A percentile compares a stretch with the other conserved stretches of the same genome.
phyloP scores from a whole-genome alignment of 1,284 basidiomycete genomes.

The Lignosus rhinocerotis region DNA sequence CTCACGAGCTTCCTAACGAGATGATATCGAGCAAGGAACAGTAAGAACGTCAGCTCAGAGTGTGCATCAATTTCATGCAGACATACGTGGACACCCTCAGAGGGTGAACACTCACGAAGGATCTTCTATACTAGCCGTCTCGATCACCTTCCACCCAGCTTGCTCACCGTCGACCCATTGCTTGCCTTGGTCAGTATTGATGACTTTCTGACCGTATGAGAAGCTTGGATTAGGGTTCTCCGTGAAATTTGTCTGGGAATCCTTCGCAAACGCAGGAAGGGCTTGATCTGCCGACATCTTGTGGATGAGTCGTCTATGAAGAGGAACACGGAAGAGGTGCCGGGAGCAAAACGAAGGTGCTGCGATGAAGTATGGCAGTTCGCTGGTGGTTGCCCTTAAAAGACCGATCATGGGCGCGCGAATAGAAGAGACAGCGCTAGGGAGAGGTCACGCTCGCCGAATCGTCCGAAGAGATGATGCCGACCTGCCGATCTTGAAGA shows the following conservation, averaged over 20 bases:
- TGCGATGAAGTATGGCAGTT: no score
- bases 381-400: no score
- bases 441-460: no score
- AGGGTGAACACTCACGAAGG: constrained; percentile 38
- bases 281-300: background rate
- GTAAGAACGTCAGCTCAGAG: no score
- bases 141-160: constrained; percentile 57
- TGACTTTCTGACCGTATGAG: constrained; percentile 53
- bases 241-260: constrained; percentile 37
- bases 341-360: no score
- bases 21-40: no score
- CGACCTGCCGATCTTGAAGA: no score
- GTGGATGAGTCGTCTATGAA: background rate
- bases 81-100: no score
- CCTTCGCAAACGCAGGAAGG: constrained; percentile 10
- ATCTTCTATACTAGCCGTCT: constrained; percentile 46
- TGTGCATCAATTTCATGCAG: background rate
- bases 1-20: constrained; percentile 19
- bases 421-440: no score
- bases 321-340: no score
- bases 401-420: no score
- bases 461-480: no score
- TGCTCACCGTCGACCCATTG: constrained; percentile 53
- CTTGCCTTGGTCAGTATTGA: constrained; percentile 47
- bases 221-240: constrained; percentile 59